Conservation (phyloP, 768 basidiomycete genomes). For the Leccinum disarticulatum region DNA sequence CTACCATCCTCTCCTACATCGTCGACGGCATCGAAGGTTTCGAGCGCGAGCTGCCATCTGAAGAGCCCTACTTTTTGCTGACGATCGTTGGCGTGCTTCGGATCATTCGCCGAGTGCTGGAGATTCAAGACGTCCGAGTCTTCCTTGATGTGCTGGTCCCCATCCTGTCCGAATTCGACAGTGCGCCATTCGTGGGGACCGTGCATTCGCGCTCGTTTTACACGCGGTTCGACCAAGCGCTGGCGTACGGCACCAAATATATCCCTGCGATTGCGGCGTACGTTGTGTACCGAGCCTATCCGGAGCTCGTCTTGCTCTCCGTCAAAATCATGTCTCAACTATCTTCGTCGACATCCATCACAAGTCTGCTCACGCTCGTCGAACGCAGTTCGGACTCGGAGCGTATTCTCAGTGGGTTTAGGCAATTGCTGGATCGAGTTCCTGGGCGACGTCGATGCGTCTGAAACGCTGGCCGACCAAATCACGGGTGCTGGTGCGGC, state of each 20-base stretch:
- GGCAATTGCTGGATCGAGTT: slow-evolving; percentile 67
- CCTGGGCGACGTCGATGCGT: slow-evolving; percentile 54
- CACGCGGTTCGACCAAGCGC: slow-evolving; percentile 69
- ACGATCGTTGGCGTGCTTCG: slow-evolving; percentile 81
- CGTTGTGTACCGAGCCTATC: slow-evolving; percentile 53
- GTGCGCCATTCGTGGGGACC: slow-evolving; percentile 50
- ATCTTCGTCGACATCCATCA: slow-evolving; percentile 40
- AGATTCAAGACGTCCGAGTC: slow-evolving; percentile 67
- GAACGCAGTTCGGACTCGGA: slow-evolving; percentile 81
- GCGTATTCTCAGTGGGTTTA: slow-evolving; percentile 81
- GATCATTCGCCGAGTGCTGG: slow-evolving; percentile 77
- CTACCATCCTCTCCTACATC: slow-evolving; percentile 73
- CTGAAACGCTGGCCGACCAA: slow-evolving; percentile 61
- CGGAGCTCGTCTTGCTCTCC: too few relatives aligned
- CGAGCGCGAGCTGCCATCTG: slow-evolving; percentile 64
- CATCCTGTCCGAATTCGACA: slow-evolving; percentile 64
- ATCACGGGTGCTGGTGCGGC: slow-evolving; percentile 75
- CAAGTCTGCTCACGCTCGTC: slow-evolving; percentile 77
- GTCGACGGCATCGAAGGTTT: slow-evolving; percentile 79
- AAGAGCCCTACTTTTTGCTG: slow-evolving; percentile 60
- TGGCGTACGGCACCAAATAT: slow-evolving; percentile 68
- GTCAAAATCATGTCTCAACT: too few relatives aligned
- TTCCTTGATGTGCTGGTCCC: slow-evolving; percentile 89
- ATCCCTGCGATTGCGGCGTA: slow-evolving; percentile 84
- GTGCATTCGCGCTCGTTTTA: slow-evolving; percentile 67